Evolutionary conservation across 345 rosid genomes (phyloP).

Genomic region (Ailanthus altissimus): DNA sequence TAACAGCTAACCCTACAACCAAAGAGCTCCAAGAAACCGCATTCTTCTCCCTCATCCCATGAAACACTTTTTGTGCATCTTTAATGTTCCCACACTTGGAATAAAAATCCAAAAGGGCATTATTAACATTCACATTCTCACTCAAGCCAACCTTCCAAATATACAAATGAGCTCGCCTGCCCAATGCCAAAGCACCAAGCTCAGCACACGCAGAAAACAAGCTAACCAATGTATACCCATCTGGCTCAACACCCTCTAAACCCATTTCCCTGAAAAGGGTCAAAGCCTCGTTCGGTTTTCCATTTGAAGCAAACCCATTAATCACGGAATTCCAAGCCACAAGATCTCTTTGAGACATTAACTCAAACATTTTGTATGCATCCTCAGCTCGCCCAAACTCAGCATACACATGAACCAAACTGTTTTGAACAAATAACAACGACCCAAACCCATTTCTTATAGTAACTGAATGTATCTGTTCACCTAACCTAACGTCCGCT

Average conservation of each 20-base stretch:
- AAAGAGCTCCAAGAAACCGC: constrained; percentile 79
- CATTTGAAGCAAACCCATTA: constrained; percentile 75
- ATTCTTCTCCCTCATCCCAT: constrained; percentile 58
- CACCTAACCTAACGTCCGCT: constrained; percentile 48
- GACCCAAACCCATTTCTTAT: constrained; percentile 64
- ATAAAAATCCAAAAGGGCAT: constrained; percentile 78
- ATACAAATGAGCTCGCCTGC: constrained; percentile 66
- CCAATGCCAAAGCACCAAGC: constrained; percentile 71
- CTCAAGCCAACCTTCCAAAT: constrained; percentile 54
- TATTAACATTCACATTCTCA: constrained; percentile 50
- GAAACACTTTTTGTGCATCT: constrained; percentile 57
- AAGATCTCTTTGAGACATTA: constrained; percentile 60
- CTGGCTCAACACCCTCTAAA: constrained; percentile 57
- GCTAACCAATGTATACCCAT: constrained; percentile 79
- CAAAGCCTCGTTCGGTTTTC: constrained; percentile 66
- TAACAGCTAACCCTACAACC: constrained; percentile 82
- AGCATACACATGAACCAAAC: constrained; percentile 57
- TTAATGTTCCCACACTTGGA: constrained; percentile 62
- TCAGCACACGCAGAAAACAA: constrained; percentile 77
- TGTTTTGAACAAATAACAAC: constrained; percentile 60
- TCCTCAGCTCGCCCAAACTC: constrained; percentile 47
- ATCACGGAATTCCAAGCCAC: constrained; percentile 96
- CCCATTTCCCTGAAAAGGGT: constrained; percentile 55
- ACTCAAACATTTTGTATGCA: constrained; percentile 66
- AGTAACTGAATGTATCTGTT: constrained; percentile 51